Base-by-base conservation (phyloP, 306 rosid genomes). In the Corylus americana region DNA sequence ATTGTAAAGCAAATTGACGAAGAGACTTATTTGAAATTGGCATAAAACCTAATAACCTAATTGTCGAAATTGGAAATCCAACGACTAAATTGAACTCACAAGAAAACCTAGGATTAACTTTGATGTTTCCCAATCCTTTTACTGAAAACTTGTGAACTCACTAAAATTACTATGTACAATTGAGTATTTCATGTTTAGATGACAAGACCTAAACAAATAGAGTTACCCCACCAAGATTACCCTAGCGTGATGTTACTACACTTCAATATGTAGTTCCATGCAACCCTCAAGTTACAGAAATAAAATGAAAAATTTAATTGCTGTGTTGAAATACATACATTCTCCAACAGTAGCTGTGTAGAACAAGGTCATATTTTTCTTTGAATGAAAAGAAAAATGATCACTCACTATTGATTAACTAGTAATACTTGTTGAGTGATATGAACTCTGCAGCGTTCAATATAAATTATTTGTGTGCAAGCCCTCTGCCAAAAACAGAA, bases 401-500 rank as follows among this genome's bases (percentile, higher is more conserved):
- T 4, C 35, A 59, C 11, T 42, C 17, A 11, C 72, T 17, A 67
- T 42, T n/a, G 12, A 39, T n/a, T 8, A 67, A n/a, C 11, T 17
- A 11, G 13, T 22, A 59, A 9, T 59, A 29, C 16, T 10, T 22
- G 66, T 59, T 59, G 14, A 59, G 11, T 25, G 66, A 25, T 22
- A 10, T 20, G 66, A 27, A 25, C 53, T 49, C 53, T 42, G 73
- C 77, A 10, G 11, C 31, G 45, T 74, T 54, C 78, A 37, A 67
- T 74, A 75, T 57, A 14, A 10, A 17, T 54, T 59, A 77, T 70
- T 71, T 22, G 69, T 31, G 49, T 35, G 51, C 77, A 77, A 61
- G 25, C 70, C 11, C 16, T 55, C 53, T 69, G 55, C 69, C 42
- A 63, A 39, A 81, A 50, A 18, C 73, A 66, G 22, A 11, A 62